Evolutionary conservation across 805 yeast species (phyloP), one percentile per base, ranked within the genome.

Genomic region (Kuraishia ogatae): DNA sequence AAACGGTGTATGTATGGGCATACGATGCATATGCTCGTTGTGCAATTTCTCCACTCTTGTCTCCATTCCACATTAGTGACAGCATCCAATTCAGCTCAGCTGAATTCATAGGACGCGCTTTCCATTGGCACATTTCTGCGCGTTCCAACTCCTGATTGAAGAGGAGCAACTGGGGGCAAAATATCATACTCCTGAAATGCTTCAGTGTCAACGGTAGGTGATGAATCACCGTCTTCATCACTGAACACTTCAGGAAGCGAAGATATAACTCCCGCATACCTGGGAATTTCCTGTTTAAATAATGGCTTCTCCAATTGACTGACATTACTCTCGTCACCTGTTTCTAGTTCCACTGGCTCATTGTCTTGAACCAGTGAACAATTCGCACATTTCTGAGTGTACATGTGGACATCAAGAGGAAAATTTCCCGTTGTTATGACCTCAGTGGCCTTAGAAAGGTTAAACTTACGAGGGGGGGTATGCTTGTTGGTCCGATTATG

Each of bases 241-340:
- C 51, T 51, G 24, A 54, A 54, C 13, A 50, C 53, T 2, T 50
- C 51, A 13, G 24, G 21, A 35, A 24, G 29, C 24, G 51, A 35
- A n/a, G 26, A 13, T 8, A 17, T 35, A 43, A 29, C 22, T 7
- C 49, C 24, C 24, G 19, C 19, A n/a, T 47, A 47, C 21, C 22
- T 20, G 2, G 24, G 24, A n/a, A 47, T 47, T 15, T 47, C 49
- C 19, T 47, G 49, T 26, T 50, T 39, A 48, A 20, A 50, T 28
- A 50, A 6, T 7, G 52, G 52, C 43, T 20, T 3, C 23, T 50
- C 23, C 5, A 22, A 22, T n/a, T 20, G 23, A 13, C 23, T 22
- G 15, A 49, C 39, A 19, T 8, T 28, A n/a, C n/a, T n/a, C 15
- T 19, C 43, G 39, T 50, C 43, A 35, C 4, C 43, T 3, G 43